Evolutionary conservation across 139 green algal species (phyloP).

Genomic region (Spirogloea muscicola): DNA sequence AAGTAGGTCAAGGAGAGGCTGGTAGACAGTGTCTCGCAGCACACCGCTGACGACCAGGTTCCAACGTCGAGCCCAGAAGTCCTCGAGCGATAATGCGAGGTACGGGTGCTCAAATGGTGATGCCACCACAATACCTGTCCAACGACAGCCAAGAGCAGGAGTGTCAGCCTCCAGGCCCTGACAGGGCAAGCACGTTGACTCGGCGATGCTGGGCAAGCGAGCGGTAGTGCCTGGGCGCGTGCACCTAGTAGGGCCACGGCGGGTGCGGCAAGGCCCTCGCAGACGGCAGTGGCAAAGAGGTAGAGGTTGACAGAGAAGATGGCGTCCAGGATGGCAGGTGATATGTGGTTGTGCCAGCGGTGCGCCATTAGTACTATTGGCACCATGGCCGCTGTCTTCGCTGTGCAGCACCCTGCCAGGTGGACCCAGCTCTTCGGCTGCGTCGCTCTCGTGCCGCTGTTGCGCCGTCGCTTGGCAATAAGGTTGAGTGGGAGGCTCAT

Average conservation of each 20-base stretch:
- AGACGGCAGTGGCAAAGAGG: constrained; percentile 21
- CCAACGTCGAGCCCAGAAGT: constrained; percentile 39
- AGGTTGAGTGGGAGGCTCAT: background rate
- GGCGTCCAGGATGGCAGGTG: background rate
- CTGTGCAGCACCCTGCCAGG: background rate
- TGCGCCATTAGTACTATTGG: background rate
- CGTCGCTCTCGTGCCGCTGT: background rate
- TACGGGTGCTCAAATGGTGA: constrained; percentile 17
- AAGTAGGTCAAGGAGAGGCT: constrained; percentile 7
- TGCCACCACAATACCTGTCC: too few relatives aligned
- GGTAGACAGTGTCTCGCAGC: constrained; percentile 23
- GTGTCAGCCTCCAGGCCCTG: too few relatives aligned
- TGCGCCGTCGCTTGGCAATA: background rate
- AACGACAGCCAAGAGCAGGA: too few relatives aligned
- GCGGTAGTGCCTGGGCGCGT: too few relatives aligned
- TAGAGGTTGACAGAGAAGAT: constrained; percentile 20
- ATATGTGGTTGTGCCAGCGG: background rate
- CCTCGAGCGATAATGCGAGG: constrained; percentile 13
- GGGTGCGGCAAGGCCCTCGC: constrained; percentile 3
- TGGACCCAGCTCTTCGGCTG: background rate
- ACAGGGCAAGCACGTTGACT: too few relatives aligned
- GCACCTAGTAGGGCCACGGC: too few relatives aligned
- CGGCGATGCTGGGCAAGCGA: too few relatives aligned
- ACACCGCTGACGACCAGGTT: constrained; percentile 30
- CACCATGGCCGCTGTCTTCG: background rate